Percentiles rank a stretch among this genome's conserved stretches.
These are phyloP conservation scores for Trichopus zeylanicus DNA, from an alignment of 116 monocot species.

Conservation along the genomic window DNA sequence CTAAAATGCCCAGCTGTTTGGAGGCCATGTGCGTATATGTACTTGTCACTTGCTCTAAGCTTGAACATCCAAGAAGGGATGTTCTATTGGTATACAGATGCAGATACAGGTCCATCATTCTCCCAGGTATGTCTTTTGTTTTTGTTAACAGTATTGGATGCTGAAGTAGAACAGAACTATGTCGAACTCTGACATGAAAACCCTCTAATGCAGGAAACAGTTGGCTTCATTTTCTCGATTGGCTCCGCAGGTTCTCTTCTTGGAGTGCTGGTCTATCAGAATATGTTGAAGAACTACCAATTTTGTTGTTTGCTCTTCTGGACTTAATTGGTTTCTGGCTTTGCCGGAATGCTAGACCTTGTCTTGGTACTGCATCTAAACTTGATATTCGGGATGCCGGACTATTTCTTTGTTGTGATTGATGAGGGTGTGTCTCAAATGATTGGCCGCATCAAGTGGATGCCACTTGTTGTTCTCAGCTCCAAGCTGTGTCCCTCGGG, in stretches of 20 bases:
- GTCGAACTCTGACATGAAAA: not conserved
- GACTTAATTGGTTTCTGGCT: conserved; percentile 36
- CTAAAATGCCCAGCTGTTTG: conserved; percentile 45
- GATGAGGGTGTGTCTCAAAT: conserved; percentile 46
- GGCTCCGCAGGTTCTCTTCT: conserved; percentile 54
- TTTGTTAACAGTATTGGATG: not conserved
- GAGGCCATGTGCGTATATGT: conserved; percentile 58
- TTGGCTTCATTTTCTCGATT: too few relatives aligned
- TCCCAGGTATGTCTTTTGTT: conserved; percentile 34
- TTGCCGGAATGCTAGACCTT: conserved; percentile 62
- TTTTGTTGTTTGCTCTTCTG: conserved; percentile 62
- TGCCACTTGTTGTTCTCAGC: conserved; percentile 75
- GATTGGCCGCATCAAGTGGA: conserved; percentile 55
- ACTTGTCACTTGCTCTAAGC: too few relatives aligned
- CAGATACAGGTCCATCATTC: conserved; percentile 45
- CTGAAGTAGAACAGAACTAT: not conserved
- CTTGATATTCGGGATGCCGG: conserved; percentile 39
- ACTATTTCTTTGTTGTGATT: conserved; percentile 46
- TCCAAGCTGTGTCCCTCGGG: too few relatives aligned
- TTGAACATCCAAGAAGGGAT: too few relatives aligned
- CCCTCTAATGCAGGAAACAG: conserved; percentile 29
- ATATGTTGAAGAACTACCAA: conserved; percentile 42
- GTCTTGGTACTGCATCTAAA: conserved; percentile 50
- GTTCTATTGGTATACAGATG: too few relatives aligned
- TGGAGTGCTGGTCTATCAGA: conserved; percentile 66